phyloP scores from a whole-genome alignment of 2,329 filamentous ascomycete species.

The Aspergillus cejpii region DNA sequence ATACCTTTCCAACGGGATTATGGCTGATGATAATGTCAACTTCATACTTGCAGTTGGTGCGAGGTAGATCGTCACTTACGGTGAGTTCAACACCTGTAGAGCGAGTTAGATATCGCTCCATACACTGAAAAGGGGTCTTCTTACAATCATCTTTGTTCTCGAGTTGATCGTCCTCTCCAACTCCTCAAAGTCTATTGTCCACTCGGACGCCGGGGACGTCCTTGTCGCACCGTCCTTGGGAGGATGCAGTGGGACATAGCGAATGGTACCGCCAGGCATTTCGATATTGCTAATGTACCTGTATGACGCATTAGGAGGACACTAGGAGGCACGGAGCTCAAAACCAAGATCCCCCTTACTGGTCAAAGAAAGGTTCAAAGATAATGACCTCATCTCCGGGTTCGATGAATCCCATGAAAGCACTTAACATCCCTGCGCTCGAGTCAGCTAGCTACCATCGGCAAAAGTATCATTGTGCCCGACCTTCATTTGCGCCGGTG shows the following conservation, averaged over 20 bases:
- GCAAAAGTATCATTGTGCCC: neutral
- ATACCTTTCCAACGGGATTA: constrained; percentile 96
- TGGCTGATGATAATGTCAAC: constrained; percentile 45
- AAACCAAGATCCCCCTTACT: constrained; percentile 48
- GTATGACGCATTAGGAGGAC: neutral
- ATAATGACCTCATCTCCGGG: constrained; percentile 92
- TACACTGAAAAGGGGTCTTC: constrained; percentile 7
- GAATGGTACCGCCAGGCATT: constrained; percentile 91
- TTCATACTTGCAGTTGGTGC: neutral
- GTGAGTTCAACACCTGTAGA: constrained; percentile 44
- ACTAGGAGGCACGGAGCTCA: no score
- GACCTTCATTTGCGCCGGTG: constrained; percentile 54
- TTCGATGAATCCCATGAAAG: constrained; percentile 97
- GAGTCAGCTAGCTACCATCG: neutral
- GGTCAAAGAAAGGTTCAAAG: constrained; percentile 98
- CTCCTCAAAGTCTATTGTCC: constrained; percentile 77
- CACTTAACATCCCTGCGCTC: constrained; percentile 71
- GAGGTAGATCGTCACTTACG: constrained; percentile 33
- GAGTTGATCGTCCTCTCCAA: constrained; percentile 74
- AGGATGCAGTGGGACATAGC: constrained; percentile 91
- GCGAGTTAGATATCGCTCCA: constrained; percentile 7
- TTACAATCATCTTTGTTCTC: constrained; percentile 91
- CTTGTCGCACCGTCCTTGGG: constrained; percentile 69
- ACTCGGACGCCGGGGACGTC: constrained; percentile 80
- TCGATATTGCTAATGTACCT: constrained; percentile 96